These are phyloP conservation scores for Piloderma croceum DNA, from an alignment of 768 basidiomycete species.

Conservation along the genomic window DNA sequence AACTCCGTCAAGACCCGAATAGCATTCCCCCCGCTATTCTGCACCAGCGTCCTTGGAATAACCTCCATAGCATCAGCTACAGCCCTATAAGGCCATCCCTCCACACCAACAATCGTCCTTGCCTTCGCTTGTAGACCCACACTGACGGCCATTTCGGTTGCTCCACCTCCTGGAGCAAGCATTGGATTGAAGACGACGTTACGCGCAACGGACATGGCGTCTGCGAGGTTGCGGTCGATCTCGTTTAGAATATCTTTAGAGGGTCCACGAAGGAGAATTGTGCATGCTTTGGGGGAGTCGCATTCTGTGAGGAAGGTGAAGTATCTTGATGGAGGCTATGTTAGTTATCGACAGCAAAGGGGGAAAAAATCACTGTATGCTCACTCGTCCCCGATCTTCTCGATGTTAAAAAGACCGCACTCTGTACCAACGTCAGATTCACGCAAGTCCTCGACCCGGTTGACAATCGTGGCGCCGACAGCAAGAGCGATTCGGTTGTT, in stretches of 20 bases:
- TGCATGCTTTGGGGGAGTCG: conserved; percentile 88
- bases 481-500: conserved; percentile 98
- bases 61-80: conserved; percentile 97
- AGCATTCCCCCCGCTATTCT: conserved; percentile 93
- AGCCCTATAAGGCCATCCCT: conserved; percentile 86
- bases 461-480: conserved; percentile 93
- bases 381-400: conserved; percentile 95
- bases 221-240: conserved; percentile 94
- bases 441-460: conserved; percentile 89
- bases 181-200: conserved; percentile 95
- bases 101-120: conserved; percentile 76
- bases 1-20: conserved; percentile 91
- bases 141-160: conserved; percentile 96
- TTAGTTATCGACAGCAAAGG: background rate
- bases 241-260: conserved; percentile 98
- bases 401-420: conserved; percentile 94
- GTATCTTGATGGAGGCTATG: conserved; percentile 50
- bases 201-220: conserved; percentile 95
- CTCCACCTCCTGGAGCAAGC: conserved; percentile 93
- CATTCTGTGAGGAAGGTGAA: conserved; percentile 97
- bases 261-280: conserved; percentile 93
- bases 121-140: conserved; percentile 82
- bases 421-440: conserved; percentile 88
- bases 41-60: conserved; percentile 89
- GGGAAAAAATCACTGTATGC: conserved; percentile 9